A percentile compares a stretch with the other conserved stretches of the same genome.
phyloP scores from a whole-genome alignment of 2,329 filamentous ascomycete genomes.

The Verticillium alfalfae region DNA sequence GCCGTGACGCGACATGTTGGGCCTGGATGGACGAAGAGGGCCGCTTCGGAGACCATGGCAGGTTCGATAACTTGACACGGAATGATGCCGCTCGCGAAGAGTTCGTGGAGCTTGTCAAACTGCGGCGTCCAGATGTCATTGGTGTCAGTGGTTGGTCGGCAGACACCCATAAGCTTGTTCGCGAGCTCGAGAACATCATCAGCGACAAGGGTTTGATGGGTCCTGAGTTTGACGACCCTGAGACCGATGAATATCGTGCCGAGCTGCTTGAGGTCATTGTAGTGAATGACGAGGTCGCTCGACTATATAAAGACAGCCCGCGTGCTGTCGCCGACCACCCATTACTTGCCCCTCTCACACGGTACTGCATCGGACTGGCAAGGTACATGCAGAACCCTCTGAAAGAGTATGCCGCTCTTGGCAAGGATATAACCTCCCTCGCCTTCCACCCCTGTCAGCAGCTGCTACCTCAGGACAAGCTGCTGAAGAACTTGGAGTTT shows the following conservation, averaged over 20 bases:
- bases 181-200: constrained; percentile 74
- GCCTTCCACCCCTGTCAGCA: constrained; percentile 88
- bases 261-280: constrained; percentile 84
- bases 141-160: constrained; percentile 84
- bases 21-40: constrained; percentile 92
- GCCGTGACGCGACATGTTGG: constrained; percentile 80
- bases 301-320: constrained; percentile 87
- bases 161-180: constrained; percentile 78
- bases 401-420: constrained; percentile 92
- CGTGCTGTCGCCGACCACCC: constrained; percentile 78
- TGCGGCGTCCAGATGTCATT: constrained; percentile 82
- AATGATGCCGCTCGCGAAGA: constrained; percentile 62
- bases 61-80: constrained; percentile 71
- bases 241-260: constrained; percentile 68
- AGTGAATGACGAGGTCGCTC: constrained; percentile 95
- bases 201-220: constrained; percentile 72
- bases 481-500: constrained; percentile 83
- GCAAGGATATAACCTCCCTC: constrained; percentile 80
- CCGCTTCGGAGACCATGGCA: constrained; percentile 81
- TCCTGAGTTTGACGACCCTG: constrained; percentile 73
- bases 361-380: constrained; percentile 86
- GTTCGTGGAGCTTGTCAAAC: constrained; percentile 74
- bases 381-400: constrained; percentile 93
- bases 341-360: constrained; percentile 67
- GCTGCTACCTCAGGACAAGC: constrained; percentile 79